These are phyloP conservation scores for Sporothrix sp. DNA, from an alignment of 2,329 filamentous ascomycete species.

Conservation along the genomic window DNA sequence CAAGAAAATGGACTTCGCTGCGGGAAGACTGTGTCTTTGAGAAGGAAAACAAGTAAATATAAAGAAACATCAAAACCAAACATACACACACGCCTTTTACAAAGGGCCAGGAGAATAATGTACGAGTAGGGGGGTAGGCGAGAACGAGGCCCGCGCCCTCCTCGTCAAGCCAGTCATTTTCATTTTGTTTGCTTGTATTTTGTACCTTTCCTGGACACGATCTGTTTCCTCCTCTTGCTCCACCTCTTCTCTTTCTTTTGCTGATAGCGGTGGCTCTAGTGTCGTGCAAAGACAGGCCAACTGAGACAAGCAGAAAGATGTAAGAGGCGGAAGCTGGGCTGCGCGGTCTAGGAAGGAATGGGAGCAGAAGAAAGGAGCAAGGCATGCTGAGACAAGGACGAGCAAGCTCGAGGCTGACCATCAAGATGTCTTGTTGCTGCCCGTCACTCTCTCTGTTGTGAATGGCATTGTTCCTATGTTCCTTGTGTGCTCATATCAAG, in stretches of 20 bases:
- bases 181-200: background rate
- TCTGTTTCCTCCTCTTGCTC: background rate
- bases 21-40: too few species aligned
- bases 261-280: background rate
- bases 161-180: background rate
- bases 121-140: background rate
- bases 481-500: background rate
- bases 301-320: slow-evolving; percentile 3
- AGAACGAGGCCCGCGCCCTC: background rate
- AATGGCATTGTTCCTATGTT: background rate
- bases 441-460: background rate
- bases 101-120: background rate
- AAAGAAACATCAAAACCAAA: background rate
- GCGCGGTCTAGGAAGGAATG: background rate
- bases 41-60: too few species aligned
- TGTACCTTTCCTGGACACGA: background rate
- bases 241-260: background rate
- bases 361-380: background rate
- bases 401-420: background rate
- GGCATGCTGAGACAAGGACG: background rate
- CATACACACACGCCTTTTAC: background rate
- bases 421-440: background rate
- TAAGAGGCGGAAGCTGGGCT: background rate
- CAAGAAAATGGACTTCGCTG: too few species aligned
- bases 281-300: slow-evolving; percentile 3